A percentile compares a stretch with the other conserved stretches of the same genome.
Conservation (phyloP, 352 stramenopile species). For the Globisporangium solare region DNA sequence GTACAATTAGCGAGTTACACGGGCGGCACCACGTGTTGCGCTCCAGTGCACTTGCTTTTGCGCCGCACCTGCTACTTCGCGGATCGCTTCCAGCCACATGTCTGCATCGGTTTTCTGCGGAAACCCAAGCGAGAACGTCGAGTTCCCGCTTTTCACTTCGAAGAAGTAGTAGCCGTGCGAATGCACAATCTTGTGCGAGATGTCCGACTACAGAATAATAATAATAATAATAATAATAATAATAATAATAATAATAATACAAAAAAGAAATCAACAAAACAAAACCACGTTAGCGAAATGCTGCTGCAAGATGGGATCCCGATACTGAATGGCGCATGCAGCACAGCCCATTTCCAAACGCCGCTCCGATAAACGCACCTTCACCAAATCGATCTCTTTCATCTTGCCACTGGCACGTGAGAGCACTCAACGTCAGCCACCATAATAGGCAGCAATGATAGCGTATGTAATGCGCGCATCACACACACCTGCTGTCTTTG, state of each 20-base stretch:
- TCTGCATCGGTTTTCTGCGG: constrained; percentile 32
- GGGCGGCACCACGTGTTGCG: too few relatives aligned
- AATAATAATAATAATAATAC: not conserved
- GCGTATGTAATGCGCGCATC: constrained; percentile 4
- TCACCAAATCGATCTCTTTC: constrained; percentile 73
- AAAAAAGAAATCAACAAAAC: too few relatives aligned
- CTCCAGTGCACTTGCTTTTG: not conserved
- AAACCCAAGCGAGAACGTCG: constrained; percentile 49
- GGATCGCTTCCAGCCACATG: constrained; percentile 58
- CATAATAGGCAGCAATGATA: not conserved
- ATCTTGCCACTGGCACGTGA: constrained; percentile 24
- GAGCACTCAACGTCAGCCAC: too few relatives aligned
- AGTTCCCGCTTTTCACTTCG: constrained; percentile 36
- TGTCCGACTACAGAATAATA: constrained; percentile 23
- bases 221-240: too few relatives aligned
- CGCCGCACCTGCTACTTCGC: constrained; percentile 43
- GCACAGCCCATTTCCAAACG: not conserved
- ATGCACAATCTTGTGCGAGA: constrained; percentile 34
- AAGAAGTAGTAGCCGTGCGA: constrained; percentile 59
- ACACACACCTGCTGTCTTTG: constrained; percentile 25
- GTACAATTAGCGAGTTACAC: too few relatives aligned
- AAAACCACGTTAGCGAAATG: not conserved
- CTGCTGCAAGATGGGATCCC: not conserved
- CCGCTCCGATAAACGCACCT: constrained; percentile 21
- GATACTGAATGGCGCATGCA: too few relatives aligned